phyloP scores from a whole-genome alignment of 345 rosid genomes.

The Dovyalis caffra region DNA sequence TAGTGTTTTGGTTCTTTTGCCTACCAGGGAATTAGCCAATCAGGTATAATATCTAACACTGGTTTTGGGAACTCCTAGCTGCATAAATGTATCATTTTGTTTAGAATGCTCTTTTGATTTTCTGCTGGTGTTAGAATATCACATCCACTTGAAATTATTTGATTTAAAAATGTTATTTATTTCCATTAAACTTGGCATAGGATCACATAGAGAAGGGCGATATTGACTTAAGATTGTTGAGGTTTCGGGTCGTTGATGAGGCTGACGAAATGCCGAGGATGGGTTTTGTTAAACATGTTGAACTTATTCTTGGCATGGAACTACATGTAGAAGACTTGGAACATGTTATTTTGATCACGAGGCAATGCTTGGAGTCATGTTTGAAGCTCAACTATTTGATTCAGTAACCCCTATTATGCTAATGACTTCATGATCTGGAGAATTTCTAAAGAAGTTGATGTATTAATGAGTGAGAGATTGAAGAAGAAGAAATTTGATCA shows the following conservation, averaged over 20 bases:
- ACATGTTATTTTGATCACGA: neutral
- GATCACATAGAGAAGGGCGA: slow-evolving; percentile 82
- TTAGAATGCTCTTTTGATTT: neutral
- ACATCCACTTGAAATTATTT: neutral
- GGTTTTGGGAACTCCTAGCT: slow-evolving; percentile 91
- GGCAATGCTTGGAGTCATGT: neutral
- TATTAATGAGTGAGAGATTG: no score
- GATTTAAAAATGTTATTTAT: neutral
- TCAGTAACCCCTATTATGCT: neutral
- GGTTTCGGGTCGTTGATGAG: slow-evolving; percentile 94
- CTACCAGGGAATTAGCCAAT: slow-evolving; percentile 90
- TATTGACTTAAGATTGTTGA: slow-evolving; percentile 58
- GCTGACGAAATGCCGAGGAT: slow-evolving; percentile 98
- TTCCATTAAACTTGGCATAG: slow-evolving; percentile 32
- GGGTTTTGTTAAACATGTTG: slow-evolving; percentile 98
- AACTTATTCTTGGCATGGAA: slow-evolving; percentile 75
- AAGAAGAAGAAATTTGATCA: no score
- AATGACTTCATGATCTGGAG: neutral
- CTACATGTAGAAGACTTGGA: neutral
- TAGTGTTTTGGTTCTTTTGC: slow-evolving; percentile 85
- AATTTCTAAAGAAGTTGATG: neutral
- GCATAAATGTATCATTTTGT: slow-evolving; percentile 58
- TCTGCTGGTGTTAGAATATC: neutral
- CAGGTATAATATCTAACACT: slow-evolving; percentile 54
- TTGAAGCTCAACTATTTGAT: neutral